Evolutionary conservation across 2,329 filamentous ascomycete genomes (phyloP).

Genomic region (Exserohilum rostratum): DNA sequence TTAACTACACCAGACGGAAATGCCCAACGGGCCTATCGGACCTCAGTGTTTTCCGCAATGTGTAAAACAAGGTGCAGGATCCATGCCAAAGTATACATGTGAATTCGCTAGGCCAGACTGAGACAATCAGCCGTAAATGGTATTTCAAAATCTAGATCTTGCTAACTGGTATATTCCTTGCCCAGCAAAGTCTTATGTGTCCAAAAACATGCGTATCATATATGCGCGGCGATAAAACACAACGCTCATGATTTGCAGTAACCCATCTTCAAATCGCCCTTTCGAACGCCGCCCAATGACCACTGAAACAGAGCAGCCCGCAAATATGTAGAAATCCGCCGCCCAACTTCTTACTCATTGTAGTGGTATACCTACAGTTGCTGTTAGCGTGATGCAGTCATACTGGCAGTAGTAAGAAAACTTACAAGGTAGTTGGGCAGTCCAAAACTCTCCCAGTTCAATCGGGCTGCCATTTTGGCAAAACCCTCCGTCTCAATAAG

Average conservation of each 20-base stretch:
- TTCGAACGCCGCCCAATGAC: slow-evolving; percentile 43
- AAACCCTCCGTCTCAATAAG: slow-evolving; percentile 98
- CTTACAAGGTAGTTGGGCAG: slow-evolving; percentile 94
- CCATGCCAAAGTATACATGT: background rate
- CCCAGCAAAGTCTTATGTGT: slow-evolving; percentile 19
- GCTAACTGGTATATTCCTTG: slow-evolving; percentile 15
- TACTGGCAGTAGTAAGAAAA: slow-evolving; percentile 8
- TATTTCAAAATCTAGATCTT: slow-evolving; percentile 7
- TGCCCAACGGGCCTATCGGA: slow-evolving; percentile 6
- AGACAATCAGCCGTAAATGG: background rate
- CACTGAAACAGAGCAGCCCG: slow-evolving; percentile 15
- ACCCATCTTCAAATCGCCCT: slow-evolving; percentile 7
- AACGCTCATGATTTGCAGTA: slow-evolving; percentile 12
- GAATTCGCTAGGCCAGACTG: background rate
- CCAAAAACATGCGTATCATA: slow-evolving; percentile 13
- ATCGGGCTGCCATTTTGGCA: slow-evolving; percentile 89
- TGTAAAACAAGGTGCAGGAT: background rate
- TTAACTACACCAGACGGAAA: too few relatives aligned
- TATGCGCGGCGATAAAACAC: slow-evolving; percentile 9
- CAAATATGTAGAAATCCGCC: slow-evolving; percentile 3
- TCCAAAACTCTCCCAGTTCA: slow-evolving; percentile 87
- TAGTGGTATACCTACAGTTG: slow-evolving; percentile 78
- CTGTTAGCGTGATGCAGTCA: slow-evolving; percentile 1
- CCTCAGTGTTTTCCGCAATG: slow-evolving; percentile 3
- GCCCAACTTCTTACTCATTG: slow-evolving; percentile 68